Percentiles rank a stretch among this genome's conserved stretches.
phyloP scores from a whole-genome alignment of 2,329 filamentous ascomycete species.

The Botrytis squamosa region DNA sequence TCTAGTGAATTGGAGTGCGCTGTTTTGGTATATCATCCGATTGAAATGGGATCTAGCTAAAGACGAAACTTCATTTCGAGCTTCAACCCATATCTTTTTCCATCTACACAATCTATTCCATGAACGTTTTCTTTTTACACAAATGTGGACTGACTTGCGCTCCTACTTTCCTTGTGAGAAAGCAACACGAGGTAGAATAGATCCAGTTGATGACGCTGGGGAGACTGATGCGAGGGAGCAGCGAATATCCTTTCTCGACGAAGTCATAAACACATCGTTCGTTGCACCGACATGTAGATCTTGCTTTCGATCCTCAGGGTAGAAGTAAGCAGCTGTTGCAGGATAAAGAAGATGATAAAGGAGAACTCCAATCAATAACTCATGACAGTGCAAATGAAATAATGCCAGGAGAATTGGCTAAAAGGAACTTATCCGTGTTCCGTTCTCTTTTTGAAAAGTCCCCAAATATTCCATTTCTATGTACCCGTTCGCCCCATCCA shows the following conservation, averaged over 20 bases:
- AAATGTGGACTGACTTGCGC: too few species aligned
- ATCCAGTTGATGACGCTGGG: fast-evolving
- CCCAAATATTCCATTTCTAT: neutral
- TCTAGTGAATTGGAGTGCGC: neutral
- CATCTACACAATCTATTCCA: neutral
- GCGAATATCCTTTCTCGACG: too few species aligned
- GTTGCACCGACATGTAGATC: neutral
- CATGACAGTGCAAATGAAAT: neutral
- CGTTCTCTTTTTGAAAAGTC: neutral
- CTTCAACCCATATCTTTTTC: neutral
- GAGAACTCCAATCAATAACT: too few species aligned
- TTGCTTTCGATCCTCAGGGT: neutral
- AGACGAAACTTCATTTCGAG: neutral
- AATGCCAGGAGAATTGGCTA: neutral
- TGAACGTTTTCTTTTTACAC: neutral
- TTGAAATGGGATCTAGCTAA: neutral
- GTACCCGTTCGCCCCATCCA: neutral
- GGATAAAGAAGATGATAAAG: neutral
- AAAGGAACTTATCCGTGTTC: too few species aligned
- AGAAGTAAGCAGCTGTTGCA: neutral
- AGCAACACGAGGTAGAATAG: too few species aligned
- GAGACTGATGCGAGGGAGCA: too few species aligned
- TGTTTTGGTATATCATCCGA: neutral
- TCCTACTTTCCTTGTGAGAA: too few species aligned
- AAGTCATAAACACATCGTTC: too few species aligned